Evolutionary conservation across 768 basidiomycete genomes (phyloP).

Genomic region (Boletus patriciae): DNA sequence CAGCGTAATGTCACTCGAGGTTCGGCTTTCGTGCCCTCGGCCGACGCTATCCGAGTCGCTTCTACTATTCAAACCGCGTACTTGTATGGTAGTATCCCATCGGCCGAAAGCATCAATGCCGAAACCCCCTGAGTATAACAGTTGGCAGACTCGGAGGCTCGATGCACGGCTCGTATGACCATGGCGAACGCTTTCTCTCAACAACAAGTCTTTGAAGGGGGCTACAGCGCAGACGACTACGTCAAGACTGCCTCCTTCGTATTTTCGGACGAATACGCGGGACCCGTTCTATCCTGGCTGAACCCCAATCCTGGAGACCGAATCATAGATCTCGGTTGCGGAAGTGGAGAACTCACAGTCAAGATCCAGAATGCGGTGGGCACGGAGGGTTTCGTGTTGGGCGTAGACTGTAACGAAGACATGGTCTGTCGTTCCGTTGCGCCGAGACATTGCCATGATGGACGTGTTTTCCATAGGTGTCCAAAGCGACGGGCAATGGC

Average conservation of each 20-base stretch:
- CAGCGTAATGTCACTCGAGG: no score
- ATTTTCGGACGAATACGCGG: slow-evolving; percentile 51
- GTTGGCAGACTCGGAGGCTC: background rate
- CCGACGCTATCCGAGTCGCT: slow-evolving; percentile 10
- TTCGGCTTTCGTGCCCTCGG: slow-evolving; percentile 20
- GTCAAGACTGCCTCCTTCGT: slow-evolving; percentile 68
- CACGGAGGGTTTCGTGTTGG: slow-evolving; percentile 56
- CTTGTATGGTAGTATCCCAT: background rate
- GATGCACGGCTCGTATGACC: background rate
- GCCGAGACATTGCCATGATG: background rate
- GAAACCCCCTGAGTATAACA: slow-evolving; percentile 13
- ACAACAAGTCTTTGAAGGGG: slow-evolving; percentile 14
- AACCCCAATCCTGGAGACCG: slow-evolving; percentile 63
- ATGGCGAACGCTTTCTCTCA: slow-evolving; percentile 12
- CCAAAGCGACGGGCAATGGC: slow-evolving; percentile 49
- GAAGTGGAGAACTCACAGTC: slow-evolving; percentile 74
- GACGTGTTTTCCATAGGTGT: slow-evolving; percentile 43
- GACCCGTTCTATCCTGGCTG: slow-evolving; percentile 58
- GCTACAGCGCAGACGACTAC: slow-evolving; percentile 64
- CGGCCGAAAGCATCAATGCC: slow-evolving; percentile 24
- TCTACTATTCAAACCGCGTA: no score
- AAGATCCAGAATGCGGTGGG: slow-evolving; percentile 55
- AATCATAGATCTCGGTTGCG: slow-evolving; percentile 79
- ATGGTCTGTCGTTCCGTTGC: slow-evolving; percentile 54
- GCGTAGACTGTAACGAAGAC: slow-evolving; percentile 65